Percentiles rank a stretch among this genome's conserved stretches.
Conservation (phyloP, 192 early-diverging fungal genomes). For the Gonapodya prolifera region DNA sequence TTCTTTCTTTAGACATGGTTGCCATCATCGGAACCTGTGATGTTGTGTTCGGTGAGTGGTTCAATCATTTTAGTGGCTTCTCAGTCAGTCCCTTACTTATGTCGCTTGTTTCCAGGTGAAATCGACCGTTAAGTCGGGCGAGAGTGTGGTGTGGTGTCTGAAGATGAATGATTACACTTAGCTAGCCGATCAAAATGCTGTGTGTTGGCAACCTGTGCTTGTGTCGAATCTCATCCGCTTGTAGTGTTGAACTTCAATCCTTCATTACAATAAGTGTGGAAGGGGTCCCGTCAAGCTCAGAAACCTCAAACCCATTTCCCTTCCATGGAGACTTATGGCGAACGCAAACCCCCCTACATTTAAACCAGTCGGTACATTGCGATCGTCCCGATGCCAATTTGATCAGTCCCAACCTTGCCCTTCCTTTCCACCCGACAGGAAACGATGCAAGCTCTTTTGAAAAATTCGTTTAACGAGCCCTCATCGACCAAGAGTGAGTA, state of each 20-base stretch:
- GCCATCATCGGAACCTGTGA: slow-evolving; percentile 58
- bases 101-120: slow-evolving; percentile 15
- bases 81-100: not conserved
- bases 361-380: not conserved
- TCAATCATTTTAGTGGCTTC: slow-evolving; percentile 13
- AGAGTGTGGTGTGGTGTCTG: no score
- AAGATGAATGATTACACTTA: no score
- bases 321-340: not conserved
- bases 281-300: not conserved
- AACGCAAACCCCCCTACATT: not conserved
- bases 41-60: slow-evolving; percentile 94
- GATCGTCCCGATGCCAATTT: no score
- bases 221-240: no score
- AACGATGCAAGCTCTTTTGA: not conserved
- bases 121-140: slow-evolving; percentile 17
- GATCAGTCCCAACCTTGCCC: no score
- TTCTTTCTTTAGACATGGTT: not conserved
- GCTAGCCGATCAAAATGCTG: no score
- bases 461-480: not conserved
- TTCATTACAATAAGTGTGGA: not conserved
- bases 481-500: not conserved
- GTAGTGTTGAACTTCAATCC: not conserved
- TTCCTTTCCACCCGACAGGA: no score
- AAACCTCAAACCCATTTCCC: no score
- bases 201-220: no score